phyloP scores from a whole-genome alignment of 768 basidiomycete genomes.

The Cystobasidium tubakii region DNA sequence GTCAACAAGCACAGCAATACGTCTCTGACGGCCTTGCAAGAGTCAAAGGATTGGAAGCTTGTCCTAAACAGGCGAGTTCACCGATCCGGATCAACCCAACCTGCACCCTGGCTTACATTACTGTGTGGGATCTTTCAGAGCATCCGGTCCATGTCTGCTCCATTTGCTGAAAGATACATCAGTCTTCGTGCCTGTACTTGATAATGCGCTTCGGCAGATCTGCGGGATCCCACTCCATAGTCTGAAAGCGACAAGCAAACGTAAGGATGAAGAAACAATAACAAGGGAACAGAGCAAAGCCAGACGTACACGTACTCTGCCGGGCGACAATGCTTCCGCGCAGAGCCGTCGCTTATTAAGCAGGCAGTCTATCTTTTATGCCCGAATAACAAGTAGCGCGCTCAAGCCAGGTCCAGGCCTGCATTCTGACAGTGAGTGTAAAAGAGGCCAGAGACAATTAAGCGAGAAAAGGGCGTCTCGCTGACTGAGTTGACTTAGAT shows the following conservation, averaged over 20 bases:
- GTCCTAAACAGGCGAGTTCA: not conserved
- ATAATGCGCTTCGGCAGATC: conserved; percentile 14
- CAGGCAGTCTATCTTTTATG: conserved; percentile 8
- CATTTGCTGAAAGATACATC: conserved; percentile 22
- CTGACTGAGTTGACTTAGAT: not conserved
- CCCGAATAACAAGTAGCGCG: not conserved
- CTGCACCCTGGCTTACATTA: not conserved
- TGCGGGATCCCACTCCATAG: conserved; percentile 18
- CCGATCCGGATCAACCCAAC: not conserved
- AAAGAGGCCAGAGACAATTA: not conserved
- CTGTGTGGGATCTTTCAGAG: conserved; percentile 11
- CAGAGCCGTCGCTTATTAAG: not conserved
- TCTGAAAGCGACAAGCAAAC: not conserved
- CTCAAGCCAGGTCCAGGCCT: not conserved
- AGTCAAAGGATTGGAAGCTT: conserved; percentile 32
- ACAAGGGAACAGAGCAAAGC: not conserved
- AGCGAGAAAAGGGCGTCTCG: too few species aligned
- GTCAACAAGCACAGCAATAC: conserved; percentile 16
- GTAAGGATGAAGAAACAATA: not conserved
- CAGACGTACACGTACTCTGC: not conserved
- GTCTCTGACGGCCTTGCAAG: conserved; percentile 12
- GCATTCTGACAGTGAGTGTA: not conserved
- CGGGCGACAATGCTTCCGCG: too few species aligned
- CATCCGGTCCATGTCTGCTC: not conserved
- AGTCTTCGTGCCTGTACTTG: conserved; percentile 20